Percentiles rank a stretch among this genome's conserved stretches.
These are phyloP conservation scores for Paraconiothyrium sp. DNA, from an alignment of 2,329 filamentous ascomycete genomes.

Conservation along the genomic window DNA sequence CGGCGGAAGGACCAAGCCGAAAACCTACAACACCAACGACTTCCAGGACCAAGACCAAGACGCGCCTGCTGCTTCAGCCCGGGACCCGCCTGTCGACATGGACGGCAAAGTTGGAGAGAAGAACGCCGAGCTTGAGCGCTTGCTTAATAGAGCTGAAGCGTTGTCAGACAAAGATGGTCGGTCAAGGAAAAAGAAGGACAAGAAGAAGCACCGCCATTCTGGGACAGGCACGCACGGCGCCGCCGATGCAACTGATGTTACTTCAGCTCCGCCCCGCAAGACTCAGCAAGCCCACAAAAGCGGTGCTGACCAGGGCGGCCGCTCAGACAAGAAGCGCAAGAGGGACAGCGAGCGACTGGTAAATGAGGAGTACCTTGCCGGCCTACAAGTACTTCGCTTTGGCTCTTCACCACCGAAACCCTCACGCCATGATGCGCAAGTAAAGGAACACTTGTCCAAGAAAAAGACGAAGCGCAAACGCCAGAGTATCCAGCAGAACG, in stretches of 20 bases:
- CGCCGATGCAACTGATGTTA: background rate
- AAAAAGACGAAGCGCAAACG: conserved; percentile 19
- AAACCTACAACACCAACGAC: conserved; percentile 35
- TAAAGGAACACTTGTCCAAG: conserved; percentile 8
- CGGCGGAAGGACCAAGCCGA: conserved; percentile 16
- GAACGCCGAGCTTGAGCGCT: conserved; percentile 6
- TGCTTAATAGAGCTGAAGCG: background rate
- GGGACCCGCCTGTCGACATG: background rate
- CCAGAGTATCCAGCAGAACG: background rate
- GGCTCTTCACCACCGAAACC: background rate
- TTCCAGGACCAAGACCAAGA: conserved; percentile 21
- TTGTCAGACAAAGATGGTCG: background rate
- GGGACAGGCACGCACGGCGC: background rate
- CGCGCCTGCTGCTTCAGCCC: background rate
- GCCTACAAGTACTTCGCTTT: conserved; percentile 11
- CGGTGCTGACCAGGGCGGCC: background rate
- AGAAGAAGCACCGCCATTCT: conserved; percentile 31
- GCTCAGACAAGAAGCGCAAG: conserved; percentile 22
- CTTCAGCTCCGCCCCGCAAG: background rate
- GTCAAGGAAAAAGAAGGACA: conserved; percentile 1
- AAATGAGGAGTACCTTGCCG: conserved; percentile 15
- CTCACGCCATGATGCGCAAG: background rate
- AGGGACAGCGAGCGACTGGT: conserved; percentile 10
- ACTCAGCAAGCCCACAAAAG: conserved; percentile 14
- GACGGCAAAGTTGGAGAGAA: conserved; percentile 4